Conservation (phyloP, 2,329 filamentous ascomycete genomes). For the Hypocrella siamensis region DNA sequence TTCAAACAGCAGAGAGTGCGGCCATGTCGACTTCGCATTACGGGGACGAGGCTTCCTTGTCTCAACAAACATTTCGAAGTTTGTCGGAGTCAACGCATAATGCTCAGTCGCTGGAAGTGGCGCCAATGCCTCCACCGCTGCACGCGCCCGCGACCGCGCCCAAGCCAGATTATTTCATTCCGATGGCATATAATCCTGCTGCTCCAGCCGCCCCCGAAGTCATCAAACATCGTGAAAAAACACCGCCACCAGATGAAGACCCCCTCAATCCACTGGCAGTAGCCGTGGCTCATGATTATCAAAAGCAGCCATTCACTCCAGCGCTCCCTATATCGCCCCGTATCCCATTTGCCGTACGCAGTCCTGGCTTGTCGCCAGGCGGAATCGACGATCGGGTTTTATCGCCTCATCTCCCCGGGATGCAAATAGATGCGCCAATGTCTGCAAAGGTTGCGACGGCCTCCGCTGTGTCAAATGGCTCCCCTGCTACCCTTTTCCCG, state of each 20-base stretch:
- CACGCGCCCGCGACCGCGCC: conserved; percentile 12
- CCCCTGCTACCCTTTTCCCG: conserved; percentile 19
- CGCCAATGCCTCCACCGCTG: background rate
- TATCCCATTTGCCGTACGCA: conserved; percentile 21
- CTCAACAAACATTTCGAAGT: conserved; percentile 6
- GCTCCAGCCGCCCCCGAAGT: conserved; percentile 60
- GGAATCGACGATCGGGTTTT: background rate
- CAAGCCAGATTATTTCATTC: conserved; percentile 32
- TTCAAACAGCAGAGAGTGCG: conserved; percentile 57
- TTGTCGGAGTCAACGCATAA: too few species aligned
- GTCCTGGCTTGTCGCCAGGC: conserved; percentile 18
- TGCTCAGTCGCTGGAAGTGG: too few species aligned
- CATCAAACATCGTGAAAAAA: conserved; percentile 62
- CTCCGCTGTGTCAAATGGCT: too few species aligned
- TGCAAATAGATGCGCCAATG: conserved; percentile 34
- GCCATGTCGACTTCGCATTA: conserved; percentile 47
- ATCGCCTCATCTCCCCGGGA: conserved; percentile 23
- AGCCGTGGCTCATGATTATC: conserved; percentile 40
- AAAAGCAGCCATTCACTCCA: conserved; percentile 34
- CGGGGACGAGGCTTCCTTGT: conserved; percentile 9
- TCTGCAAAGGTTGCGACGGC: conserved; percentile 23
- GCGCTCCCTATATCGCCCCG: conserved; percentile 32
- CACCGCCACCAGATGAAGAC: conserved; percentile 55
- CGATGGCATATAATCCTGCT: conserved; percentile 66
- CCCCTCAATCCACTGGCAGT: conserved; percentile 41